A percentile compares a stretch with the other conserved stretches of the same genome.
These are phyloP conservation scores for Ceratobasidium sp. DNA, from an alignment of 1,284 basidiomycete species.

Conservation along the genomic window DNA sequence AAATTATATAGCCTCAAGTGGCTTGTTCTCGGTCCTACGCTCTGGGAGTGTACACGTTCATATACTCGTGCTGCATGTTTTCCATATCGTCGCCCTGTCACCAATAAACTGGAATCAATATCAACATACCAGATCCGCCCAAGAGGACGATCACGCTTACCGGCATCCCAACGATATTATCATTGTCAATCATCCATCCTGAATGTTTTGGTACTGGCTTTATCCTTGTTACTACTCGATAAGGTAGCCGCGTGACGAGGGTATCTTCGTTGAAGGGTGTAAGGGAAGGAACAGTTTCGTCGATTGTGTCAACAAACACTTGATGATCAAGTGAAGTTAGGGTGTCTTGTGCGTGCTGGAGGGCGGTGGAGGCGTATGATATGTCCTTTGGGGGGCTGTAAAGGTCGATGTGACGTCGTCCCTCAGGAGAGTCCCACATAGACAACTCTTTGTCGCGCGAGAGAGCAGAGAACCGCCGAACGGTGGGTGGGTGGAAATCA, in stretches of 20 bases:
- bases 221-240: slow-evolving; percentile 31
- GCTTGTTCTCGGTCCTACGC: background rate
- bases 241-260: slow-evolving; percentile 14
- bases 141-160: background rate
- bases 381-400: slow-evolving; percentile 66
- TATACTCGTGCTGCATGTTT: slow-evolving; percentile 42
- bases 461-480: slow-evolving; percentile 30
- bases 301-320: slow-evolving; percentile 40
- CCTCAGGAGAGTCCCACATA: slow-evolving; percentile 18
- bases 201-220: slow-evolving; percentile 24
- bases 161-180: slow-evolving; percentile 38
- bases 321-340: background rate
- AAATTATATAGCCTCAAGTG: too few relatives aligned
- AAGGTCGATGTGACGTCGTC: slow-evolving; percentile 25
- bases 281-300: slow-evolving; percentile 25
- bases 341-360: background rate
- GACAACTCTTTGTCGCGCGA: slow-evolving; percentile 6
- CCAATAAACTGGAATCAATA: background rate
- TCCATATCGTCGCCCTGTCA: slow-evolving; percentile 39
- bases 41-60: slow-evolving; percentile 35
- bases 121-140: background rate
- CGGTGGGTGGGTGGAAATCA: slow-evolving; percentile 35
- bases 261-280: slow-evolving; percentile 16
- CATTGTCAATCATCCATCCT: slow-evolving; percentile 41
- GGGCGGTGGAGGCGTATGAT: slow-evolving; percentile 68